phyloP scores from a whole-genome alignment of 2,329 filamentous ascomycete species.

The Microsporum audouinii region DNA sequence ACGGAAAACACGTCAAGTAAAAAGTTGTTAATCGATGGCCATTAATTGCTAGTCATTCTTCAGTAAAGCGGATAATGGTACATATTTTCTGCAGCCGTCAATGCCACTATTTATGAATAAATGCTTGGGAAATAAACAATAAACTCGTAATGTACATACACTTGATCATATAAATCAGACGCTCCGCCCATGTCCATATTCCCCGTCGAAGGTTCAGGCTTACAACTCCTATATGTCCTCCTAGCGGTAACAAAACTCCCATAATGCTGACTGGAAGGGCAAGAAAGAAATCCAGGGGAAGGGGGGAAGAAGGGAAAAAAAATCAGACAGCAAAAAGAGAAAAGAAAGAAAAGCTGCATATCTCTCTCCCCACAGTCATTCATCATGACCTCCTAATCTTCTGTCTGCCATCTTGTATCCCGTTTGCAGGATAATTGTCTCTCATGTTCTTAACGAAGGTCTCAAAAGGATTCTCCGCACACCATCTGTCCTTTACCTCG shows the following conservation, averaged over 20 bases:
- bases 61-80: neutral
- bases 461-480: constrained; percentile 28
- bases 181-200: neutral
- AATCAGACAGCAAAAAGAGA: neutral
- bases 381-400: constrained; percentile 7
- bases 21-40: neutral
- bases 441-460: constrained; percentile 8
- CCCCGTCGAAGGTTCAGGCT: neutral
- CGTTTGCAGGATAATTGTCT: neutral
- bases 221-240: neutral
- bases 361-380: neutral
- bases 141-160: neutral
- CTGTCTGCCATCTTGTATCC: neutral
- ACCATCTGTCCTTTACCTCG: constrained; percentile 33
- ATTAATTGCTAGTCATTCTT: neutral
- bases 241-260: neutral
- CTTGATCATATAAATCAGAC: neutral
- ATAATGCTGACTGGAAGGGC: neutral
- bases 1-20: neutral
- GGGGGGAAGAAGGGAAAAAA: neutral
- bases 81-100: neutral
- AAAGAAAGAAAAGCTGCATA: neutral
- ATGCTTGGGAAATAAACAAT: neutral
- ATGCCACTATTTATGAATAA: neutral
- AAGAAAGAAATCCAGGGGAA: neutral